These are phyloP conservation scores for Cyphellophora europaea DNA, from an alignment of 2,329 filamentous ascomycete genomes.

Conservation along the genomic window DNA sequence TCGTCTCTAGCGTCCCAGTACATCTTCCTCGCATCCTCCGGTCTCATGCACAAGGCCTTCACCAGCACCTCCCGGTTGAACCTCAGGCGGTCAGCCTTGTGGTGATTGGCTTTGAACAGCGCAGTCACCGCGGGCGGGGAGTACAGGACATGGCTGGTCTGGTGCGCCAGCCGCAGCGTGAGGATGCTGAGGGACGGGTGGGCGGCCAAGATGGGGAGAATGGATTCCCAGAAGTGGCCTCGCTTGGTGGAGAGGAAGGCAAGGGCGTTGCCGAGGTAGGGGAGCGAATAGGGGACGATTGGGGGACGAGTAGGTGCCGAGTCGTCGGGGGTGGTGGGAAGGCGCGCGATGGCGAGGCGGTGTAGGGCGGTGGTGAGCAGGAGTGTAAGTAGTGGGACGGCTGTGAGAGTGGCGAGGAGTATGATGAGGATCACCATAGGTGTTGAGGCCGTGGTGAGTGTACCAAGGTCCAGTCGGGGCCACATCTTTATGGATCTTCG, in stretches of 20 bases:
- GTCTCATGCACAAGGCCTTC: conserved; percentile 5
- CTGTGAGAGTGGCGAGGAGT: background rate
- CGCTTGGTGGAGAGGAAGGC: conserved; percentile 9
- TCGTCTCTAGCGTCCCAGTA: conserved; percentile 4
- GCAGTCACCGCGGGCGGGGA: conserved; percentile 8
- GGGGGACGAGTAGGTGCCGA: conserved; percentile 5
- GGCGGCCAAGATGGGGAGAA: background rate
- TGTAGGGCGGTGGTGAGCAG: background rate
- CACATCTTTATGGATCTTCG: too few species aligned
- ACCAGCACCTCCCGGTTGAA: conserved; percentile 5
- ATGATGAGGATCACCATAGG: too few species aligned
- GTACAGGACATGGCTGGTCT: conserved; percentile 7
- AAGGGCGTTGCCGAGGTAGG: conserved; percentile 11
- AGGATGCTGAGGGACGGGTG: conserved; percentile 1
- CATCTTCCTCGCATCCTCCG: conserved; percentile 5
- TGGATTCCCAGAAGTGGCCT: conserved; percentile 1
- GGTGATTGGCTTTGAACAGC: conserved; percentile 9
- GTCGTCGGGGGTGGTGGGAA: background rate
- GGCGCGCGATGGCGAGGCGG: background rate
- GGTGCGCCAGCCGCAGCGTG: conserved; percentile 9
- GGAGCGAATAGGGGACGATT: conserved; percentile 9
- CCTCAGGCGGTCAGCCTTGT: conserved; percentile 5
- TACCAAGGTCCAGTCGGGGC: too few species aligned
- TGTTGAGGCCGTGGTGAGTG: too few species aligned
- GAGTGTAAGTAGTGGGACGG: background rate